These are phyloP conservation scores for Hyphopichia buzzinii DNA, from an alignment of 1,139 yeast genomes.

Conservation along the genomic window DNA sequence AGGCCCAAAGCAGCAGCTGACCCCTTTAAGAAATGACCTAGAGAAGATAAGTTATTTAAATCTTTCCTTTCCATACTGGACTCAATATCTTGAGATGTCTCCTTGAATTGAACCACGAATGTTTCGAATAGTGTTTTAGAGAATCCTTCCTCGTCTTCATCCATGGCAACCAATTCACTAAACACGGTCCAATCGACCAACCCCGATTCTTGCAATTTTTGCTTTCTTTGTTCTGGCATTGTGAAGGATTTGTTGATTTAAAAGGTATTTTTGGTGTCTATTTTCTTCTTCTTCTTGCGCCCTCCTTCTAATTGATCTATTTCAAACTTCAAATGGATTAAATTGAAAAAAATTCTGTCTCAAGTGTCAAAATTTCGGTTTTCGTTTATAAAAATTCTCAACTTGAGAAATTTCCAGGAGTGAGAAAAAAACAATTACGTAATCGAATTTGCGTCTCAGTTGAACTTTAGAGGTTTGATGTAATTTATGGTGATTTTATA, in stretches of 20 bases:
- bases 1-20: slow-evolving; percentile 94
- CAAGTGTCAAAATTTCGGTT: background rate
- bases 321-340: background rate
- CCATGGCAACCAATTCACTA: slow-evolving; percentile 88
- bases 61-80: slow-evolving; percentile 46
- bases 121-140: slow-evolving; percentile 73
- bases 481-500: background rate
- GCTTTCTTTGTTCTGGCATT: slow-evolving; percentile 38
- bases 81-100: slow-evolving; percentile 74
- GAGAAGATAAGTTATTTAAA: slow-evolving; percentile 61
- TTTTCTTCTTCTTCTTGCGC: background rate
- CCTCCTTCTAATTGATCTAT: background rate
- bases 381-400: background rate
- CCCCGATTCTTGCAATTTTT: slow-evolving; percentile 49
- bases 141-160: slow-evolving; percentile 88
- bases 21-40: slow-evolving; percentile 94
- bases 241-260: slow-evolving; percentile 5
- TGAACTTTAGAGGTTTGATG: no score
- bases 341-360: background rate
- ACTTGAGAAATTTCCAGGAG: background rate
- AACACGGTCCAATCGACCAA: slow-evolving; percentile 87
- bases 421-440: background rate
- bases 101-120: slow-evolving; percentile 84
- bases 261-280: no score
- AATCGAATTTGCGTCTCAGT: background rate